Conservation (phyloP, 352 stramenopile genomes). For the Phytophthora europaea region DNA sequence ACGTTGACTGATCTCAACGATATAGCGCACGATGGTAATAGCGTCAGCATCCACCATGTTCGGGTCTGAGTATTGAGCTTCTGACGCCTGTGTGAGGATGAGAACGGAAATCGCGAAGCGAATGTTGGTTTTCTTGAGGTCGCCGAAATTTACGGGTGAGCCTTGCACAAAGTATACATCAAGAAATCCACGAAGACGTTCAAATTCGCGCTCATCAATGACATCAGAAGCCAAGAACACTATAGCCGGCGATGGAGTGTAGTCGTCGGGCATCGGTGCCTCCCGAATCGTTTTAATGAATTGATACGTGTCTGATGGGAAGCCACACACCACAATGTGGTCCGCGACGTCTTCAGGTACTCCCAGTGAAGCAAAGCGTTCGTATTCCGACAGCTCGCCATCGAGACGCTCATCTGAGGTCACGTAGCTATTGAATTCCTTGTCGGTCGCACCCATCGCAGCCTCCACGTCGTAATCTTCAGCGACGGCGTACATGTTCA, state of each 20-base stretch:
- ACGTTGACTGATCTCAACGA: conserved; percentile 82
- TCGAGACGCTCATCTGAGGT: conserved; percentile 13
- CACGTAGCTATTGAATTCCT: conserved; percentile 1
- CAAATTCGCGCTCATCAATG: conserved; percentile 70
- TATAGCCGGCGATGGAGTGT: conserved; percentile 50
- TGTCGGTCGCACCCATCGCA: conserved; percentile 27
- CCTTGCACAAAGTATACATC: conserved; percentile 77
- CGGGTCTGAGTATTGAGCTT: conserved; percentile 67
- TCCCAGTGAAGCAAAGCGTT: conserved; percentile 56
- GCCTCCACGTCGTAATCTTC: conserved; percentile 46
- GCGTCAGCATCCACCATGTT: conserved; percentile 89
- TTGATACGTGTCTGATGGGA: conserved; percentile 68
- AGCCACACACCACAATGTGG: conserved; percentile 81
- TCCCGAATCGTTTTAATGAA: conserved; percentile 82
- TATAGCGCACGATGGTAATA: conserved; percentile 85
- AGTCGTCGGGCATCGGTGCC: conserved; percentile 50
- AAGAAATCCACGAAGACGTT: conserved; percentile 56
- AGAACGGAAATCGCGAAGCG: conserved; percentile 64
- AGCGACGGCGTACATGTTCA: conserved; percentile 55
- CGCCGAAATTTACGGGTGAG: conserved; percentile 79
- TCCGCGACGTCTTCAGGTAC: conserved; percentile 50
- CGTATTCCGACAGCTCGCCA: conserved; percentile 54
- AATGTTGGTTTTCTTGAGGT: conserved; percentile 79
- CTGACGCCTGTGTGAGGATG: conserved; percentile 64
- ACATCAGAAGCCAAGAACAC: conserved; percentile 65